Conservation (phyloP, 2,329 filamentous ascomycete genomes). For the Curvularia spicifera region DNA sequence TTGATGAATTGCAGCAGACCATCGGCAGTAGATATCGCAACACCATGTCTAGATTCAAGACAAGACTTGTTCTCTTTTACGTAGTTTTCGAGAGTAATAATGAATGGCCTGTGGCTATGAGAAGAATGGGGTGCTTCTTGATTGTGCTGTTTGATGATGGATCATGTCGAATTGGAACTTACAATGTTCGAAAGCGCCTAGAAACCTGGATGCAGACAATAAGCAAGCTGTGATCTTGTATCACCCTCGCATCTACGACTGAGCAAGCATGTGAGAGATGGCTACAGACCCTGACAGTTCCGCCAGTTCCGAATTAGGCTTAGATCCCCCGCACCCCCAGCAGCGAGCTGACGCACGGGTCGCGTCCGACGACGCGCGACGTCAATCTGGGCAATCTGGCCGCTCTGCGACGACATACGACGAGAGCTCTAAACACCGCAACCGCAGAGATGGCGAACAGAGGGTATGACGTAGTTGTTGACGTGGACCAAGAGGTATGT, state of each 20-base stretch:
- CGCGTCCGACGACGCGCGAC: slow-evolving; percentile 20
- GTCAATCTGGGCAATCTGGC: slow-evolving; percentile 43
- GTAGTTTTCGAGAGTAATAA: slow-evolving; percentile 1
- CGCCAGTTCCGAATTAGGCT: slow-evolving; percentile 27
- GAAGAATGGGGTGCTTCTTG: background rate
- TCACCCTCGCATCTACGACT: background rate
- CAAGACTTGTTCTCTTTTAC: slow-evolving; percentile 1
- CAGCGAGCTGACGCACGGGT: slow-evolving; percentile 21
- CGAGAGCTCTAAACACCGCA: background rate
- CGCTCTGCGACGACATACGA: slow-evolving; percentile 11
- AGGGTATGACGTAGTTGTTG: slow-evolving; percentile 97
- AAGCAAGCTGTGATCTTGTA: background rate
- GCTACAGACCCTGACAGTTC: slow-evolving; percentile 13
- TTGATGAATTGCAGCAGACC: background rate
- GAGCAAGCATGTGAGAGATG: background rate
- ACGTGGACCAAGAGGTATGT: slow-evolving; percentile 90
- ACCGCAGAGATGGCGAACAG: slow-evolving; percentile 70
- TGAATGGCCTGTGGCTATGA: background rate
- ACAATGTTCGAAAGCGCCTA: background rate
- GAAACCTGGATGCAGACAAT: background rate
- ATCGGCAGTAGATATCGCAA: slow-evolving; percentile 6
- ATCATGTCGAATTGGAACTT: background rate
- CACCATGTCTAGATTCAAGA: slow-evolving; percentile 10
- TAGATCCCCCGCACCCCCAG: slow-evolving; percentile 2
- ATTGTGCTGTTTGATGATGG: background rate